These are phyloP conservation scores for Phytopythium vexans DNA, from an alignment of 352 stramenopile species.

Conservation along the genomic window DNA sequence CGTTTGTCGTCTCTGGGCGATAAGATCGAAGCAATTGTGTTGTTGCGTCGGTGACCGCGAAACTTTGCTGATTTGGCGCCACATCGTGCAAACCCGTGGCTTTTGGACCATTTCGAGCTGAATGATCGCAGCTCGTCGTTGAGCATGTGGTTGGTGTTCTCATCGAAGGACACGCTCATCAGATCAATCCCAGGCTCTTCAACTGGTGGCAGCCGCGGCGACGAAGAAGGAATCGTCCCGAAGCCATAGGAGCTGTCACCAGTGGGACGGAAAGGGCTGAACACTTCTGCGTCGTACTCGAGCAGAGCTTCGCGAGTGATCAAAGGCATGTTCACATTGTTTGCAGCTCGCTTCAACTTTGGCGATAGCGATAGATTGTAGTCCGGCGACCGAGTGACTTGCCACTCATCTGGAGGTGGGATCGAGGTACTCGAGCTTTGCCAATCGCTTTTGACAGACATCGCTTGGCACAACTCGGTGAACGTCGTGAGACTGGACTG, in stretches of 20 bases:
- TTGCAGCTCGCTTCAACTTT: conserved; percentile 16
- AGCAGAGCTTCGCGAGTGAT: conserved; percentile 38
- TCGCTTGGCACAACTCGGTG: too few relatives aligned
- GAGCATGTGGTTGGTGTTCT: not conserved
- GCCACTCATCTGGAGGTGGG: conserved; percentile 25
- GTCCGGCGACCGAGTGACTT: conserved; percentile 49
- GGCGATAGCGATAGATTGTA: conserved; percentile 25
- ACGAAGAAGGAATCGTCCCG: not conserved
- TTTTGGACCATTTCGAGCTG: not conserved
- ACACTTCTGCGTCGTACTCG: conserved; percentile 71
- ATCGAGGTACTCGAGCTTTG: conserved; percentile 9
- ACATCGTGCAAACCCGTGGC: too few relatives aligned
- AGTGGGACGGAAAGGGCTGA: conserved; percentile 10
- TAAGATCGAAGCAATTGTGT: conserved; percentile 4
- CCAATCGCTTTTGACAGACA: too few relatives aligned
- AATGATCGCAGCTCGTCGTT: not conserved
- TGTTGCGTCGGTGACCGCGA: too few relatives aligned
- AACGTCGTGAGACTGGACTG: too few relatives aligned
- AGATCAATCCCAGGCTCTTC: not conserved
- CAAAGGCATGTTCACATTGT: conserved; percentile 30
- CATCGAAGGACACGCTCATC: conserved; percentile 1
- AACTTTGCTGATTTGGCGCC: too few relatives aligned
- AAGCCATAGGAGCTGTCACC: too few relatives aligned
- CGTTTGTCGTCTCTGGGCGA: conserved; percentile 6
- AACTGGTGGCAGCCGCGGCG: not conserved